phyloP scores from a whole-genome alignment of 2,329 filamentous ascomycete species.

The Paecilomyces dactylethromorphus region DNA sequence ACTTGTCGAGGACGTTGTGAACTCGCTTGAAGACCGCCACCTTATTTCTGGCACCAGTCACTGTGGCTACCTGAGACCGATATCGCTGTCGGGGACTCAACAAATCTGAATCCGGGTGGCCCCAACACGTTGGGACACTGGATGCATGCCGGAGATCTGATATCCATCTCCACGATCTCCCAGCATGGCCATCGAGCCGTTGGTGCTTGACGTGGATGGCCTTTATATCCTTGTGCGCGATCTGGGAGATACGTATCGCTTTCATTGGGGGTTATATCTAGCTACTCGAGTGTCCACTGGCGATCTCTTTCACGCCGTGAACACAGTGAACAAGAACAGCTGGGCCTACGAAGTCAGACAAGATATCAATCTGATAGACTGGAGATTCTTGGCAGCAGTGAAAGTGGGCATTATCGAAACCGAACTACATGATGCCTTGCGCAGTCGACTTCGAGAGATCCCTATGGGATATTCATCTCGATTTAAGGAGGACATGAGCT shows the following conservation, averaged over 20 bases:
- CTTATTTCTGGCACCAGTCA: not conserved
- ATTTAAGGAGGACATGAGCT: conserved; percentile 11
- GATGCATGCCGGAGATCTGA: not conserved
- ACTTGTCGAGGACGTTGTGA: not conserved
- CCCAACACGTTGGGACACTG: not conserved
- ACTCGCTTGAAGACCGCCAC: not conserved
- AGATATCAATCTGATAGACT: conserved; percentile 3
- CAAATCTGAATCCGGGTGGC: not conserved
- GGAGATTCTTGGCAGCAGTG: conserved; percentile 11
- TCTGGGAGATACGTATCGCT: conserved; percentile 8
- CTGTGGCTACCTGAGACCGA: not conserved
- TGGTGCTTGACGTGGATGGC: conserved; percentile 8
- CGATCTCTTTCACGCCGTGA: conserved; percentile 13
- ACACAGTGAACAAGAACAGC: conserved; percentile 4
- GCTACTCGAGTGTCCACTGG: conserved; percentile 7
- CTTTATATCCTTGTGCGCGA: conserved; percentile 18
- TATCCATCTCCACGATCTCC: not conserved
- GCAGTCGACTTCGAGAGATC: conserved; percentile 9
- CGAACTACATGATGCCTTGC: conserved; percentile 10
- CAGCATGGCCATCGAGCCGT: conserved; percentile 7
- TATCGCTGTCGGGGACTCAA: not conserved
- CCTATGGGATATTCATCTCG: conserved; percentile 14
- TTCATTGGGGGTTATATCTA: conserved; percentile 19
- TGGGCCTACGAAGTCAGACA: conserved; percentile 12
- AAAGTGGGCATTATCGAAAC: conserved; percentile 14